These are phyloP conservation scores for Tilletia indica DNA, from an alignment of 1,284 basidiomycete species.

Conservation along the genomic window DNA sequence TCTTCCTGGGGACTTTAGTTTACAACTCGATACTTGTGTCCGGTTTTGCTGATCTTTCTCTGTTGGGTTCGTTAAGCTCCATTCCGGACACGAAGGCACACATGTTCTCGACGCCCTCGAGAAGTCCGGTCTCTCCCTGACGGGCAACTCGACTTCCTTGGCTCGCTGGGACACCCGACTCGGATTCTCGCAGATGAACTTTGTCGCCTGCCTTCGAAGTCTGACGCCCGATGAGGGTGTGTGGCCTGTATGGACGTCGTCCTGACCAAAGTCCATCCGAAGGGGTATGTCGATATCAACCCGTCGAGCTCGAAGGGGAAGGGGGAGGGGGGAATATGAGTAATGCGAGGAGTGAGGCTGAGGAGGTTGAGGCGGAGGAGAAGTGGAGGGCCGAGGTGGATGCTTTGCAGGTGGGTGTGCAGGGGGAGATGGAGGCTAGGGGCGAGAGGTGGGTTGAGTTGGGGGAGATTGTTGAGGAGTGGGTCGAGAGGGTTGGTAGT, in stretches of 20 bases:
- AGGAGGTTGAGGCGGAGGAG: constrained; percentile 65
- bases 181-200: constrained; percentile 68
- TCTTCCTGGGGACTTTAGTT: not conserved
- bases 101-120: constrained; percentile 81
- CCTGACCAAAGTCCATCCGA: constrained; percentile 65
- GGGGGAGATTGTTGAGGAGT: constrained; percentile 17
- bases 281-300: constrained; percentile 56
- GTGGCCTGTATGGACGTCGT: constrained; percentile 75
- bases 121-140: constrained; percentile 66
- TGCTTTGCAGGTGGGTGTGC: constrained; percentile 59
- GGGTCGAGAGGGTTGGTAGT: not conserved
- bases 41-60: no score
- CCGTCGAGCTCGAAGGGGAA: constrained; percentile 63
- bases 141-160: constrained; percentile 80
- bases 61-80: constrained; percentile 20
- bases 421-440: constrained; percentile 25
- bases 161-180: constrained; percentile 83
- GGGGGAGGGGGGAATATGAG: constrained; percentile 62
- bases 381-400: constrained; percentile 71
- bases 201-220: constrained; percentile 73
- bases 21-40: not conserved
- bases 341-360: constrained; percentile 42
- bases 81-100: constrained; percentile 63
- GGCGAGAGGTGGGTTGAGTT: constrained; percentile 23
- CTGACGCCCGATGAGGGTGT: constrained; percentile 74